Percentiles rank a stretch among this genome's conserved stretches.
These are phyloP conservation scores for Aquilaria malaccensis DNA, from an alignment of 345 rosid genomes.

Conservation along the genomic window DNA sequence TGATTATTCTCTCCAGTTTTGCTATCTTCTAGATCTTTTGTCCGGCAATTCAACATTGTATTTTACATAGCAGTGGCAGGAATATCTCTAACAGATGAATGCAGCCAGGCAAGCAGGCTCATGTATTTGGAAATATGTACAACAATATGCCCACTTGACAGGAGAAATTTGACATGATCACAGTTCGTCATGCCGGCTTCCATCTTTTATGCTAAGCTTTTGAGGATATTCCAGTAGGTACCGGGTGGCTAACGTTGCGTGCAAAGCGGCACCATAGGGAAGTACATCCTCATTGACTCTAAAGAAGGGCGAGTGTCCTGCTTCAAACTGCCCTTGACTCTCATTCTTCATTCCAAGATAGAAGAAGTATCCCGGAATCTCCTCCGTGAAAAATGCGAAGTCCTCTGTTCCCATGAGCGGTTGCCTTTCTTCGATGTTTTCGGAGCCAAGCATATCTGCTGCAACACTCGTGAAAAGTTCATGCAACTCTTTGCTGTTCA, in stretches of 20 bases:
- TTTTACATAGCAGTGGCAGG: no score
- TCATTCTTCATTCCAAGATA: constrained; percentile 53
- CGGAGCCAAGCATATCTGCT: constrained; percentile 38
- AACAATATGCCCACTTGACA: no score
- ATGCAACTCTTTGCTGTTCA: constrained; percentile 47
- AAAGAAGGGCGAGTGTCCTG: constrained; percentile 41
- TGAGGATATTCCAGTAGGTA: constrained; percentile 38
- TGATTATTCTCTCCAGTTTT: no score
- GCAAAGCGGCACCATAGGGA: constrained; percentile 66
- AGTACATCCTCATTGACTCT: constrained; percentile 56
- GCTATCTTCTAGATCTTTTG: no score
- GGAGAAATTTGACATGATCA: neutral
- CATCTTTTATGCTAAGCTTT: constrained; percentile 2
- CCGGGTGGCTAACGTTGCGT: constrained; percentile 44
- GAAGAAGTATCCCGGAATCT: constrained; percentile 58
- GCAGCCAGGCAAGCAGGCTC: no score
- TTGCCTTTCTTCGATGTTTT: constrained; percentile 22
- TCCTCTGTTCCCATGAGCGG: constrained; percentile 63
- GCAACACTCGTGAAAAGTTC: constrained; percentile 34
- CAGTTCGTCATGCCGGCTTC: constrained; percentile 37
- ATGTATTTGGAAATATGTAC: no score
- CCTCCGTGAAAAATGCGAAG: constrained; percentile 60
- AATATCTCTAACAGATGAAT: no score
- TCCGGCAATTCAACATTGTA: no score
- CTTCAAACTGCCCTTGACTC: constrained; percentile 20